Evolutionary conservation across 257 asterid genomes (phyloP), one percentile per base, ranked within the genome.

Genomic region (Euphrasia confusa): DNA sequence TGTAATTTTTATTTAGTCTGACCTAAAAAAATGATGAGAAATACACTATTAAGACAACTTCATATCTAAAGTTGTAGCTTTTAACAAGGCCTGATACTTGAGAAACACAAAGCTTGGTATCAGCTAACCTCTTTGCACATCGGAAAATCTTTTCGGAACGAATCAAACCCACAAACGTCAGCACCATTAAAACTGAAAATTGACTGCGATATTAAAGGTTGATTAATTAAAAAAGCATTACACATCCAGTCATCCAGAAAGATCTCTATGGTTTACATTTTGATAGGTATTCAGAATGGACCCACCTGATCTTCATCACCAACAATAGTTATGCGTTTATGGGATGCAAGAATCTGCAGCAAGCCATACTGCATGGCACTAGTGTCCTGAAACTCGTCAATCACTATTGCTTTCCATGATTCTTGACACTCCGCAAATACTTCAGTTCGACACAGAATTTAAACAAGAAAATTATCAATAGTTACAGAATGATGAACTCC

Each of bases 251-350:
- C 24, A 69, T 74, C 45, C 61, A 52, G 60, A 40, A 60, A 37
- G 53, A 39, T 60, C 30, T 54, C 48, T 33, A 49, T 7, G 61
- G 73, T 54, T 62, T 60, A 13, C 58, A 59, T 45, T 71, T 61
- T 52, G 27, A 57, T 64, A 33, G n/a, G 40, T 47, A 35, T 57
- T 6, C 54, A 77, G 55, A 66, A 62, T 62, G 57, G 71, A 73
- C 70, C 27, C 66, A 92, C 99, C 97, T 89, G 99, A 74, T 92
- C 99, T 75, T 92, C 99, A 68, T 92, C 99, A 61, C 99, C 99
- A 71, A 92, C 88, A 76, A 92, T 77, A 52, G 99, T 89, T 81
- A 92, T 76, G 67, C 79, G 81, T 68, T 80, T 84, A 72, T 84
- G 95, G 48, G 86, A 84, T 70, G 97, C 96, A 79, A 92, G 96